These are phyloP conservation scores for Daldinia bambusicola DNA, from an alignment of 495 filamentous ascomycete genomes.

Conservation along the genomic window DNA sequence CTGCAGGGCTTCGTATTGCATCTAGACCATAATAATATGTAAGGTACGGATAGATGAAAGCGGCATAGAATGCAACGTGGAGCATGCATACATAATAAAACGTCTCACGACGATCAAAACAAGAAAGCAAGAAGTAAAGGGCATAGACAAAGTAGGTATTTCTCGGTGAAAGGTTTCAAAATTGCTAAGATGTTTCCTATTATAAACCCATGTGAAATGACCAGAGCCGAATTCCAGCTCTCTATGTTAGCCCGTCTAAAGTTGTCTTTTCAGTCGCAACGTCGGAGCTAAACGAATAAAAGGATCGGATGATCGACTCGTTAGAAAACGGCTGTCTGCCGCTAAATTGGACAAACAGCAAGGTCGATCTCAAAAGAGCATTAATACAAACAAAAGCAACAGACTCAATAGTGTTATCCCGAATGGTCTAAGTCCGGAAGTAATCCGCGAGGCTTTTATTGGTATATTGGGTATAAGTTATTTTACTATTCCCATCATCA, in stretches of 20 bases:
- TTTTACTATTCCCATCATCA: not conserved
- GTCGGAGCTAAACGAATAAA: conserved; percentile 7
- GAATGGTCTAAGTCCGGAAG: conserved; percentile 6
- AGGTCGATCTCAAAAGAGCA: conserved; percentile 22
- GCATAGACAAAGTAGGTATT: not conserved
- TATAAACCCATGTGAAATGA: not conserved
- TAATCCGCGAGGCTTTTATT: conserved; percentile 18
- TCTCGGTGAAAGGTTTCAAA: conserved; percentile 19
- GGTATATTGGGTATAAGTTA: not conserved
- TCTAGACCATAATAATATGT: conserved; percentile 28
- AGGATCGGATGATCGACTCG: conserved; percentile 3
- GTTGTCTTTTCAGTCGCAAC: too few relatives aligned
- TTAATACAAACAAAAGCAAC: conserved; percentile 26
- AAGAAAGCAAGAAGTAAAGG: conserved; percentile 8
- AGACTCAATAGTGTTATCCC: conserved; percentile 11
- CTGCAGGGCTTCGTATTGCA: conserved; percentile 24
- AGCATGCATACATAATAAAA: conserved; percentile 21
- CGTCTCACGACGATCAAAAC: conserved; percentile 24
- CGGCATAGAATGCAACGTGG: conserved; percentile 27
- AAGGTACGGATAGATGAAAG: conserved; percentile 32
- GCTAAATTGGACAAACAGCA: conserved; percentile 37
- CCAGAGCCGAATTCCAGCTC: not conserved
- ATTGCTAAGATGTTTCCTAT: not conserved
- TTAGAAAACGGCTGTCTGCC: conserved; percentile 26
- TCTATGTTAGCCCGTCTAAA: not conserved